Percentiles rank a stretch among this genome's conserved stretches.
phyloP scores from a whole-genome alignment of 345 rosid species.

The Firmiana major region DNA sequence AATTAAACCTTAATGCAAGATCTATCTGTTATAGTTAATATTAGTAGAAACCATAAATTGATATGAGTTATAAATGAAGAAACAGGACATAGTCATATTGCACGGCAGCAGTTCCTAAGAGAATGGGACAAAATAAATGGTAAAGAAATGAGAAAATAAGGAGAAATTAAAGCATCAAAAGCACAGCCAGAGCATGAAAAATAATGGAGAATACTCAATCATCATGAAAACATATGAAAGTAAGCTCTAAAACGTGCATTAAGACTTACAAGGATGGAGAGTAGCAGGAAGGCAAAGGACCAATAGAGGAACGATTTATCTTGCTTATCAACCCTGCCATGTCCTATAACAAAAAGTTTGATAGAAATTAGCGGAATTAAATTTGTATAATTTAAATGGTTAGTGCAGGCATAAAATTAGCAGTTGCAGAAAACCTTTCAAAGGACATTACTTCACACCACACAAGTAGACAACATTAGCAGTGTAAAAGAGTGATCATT shows the following conservation, averaged over 20 bases:
- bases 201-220: background rate
- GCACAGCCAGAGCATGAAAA: background rate
- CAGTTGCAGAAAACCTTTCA: constrained; percentile 4
- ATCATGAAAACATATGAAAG: constrained; percentile 7
- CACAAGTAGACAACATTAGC: background rate
- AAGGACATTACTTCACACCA: background rate
- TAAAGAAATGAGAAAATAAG: background rate
- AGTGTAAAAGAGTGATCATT: background rate
- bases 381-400: constrained; percentile 1
- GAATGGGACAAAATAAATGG: background rate
- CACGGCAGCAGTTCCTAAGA: background rate
- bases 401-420: background rate
- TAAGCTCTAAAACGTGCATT: constrained; percentile 1
- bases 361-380: constrained; percentile 19
- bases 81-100: background rate
- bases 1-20: background rate
- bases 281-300: constrained; percentile 90
- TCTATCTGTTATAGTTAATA: background rate
- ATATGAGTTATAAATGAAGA: background rate
- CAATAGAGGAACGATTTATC: constrained; percentile 96
- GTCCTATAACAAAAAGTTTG: constrained; percentile 52
- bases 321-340: constrained; percentile 99
- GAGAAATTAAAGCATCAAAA: background rate
- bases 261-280: constrained; percentile 85
- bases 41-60: background rate